Evolutionary conservation across 352 stramenopile species (phyloP).

Genomic region (Phytophthora syringae): DNA sequence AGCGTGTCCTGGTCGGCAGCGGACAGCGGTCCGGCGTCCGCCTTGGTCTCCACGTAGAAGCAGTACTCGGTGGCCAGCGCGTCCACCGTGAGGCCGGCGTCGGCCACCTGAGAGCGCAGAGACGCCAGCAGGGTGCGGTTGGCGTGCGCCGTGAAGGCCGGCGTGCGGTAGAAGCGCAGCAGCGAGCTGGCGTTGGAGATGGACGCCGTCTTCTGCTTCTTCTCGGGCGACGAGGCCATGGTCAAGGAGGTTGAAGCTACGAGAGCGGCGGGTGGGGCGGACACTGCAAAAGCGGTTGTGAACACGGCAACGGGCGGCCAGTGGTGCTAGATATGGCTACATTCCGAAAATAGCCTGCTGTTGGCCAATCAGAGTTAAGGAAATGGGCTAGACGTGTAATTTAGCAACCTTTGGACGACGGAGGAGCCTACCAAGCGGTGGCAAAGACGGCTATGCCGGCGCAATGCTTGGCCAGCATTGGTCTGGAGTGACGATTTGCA

Average conservation of each 20-base stretch:
- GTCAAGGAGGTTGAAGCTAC: constrained; percentile 32
- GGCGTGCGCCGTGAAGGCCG: constrained; percentile 73
- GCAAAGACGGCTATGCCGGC: too few species aligned
- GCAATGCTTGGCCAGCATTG: too few species aligned
- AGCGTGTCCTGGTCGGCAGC: constrained; percentile 74
- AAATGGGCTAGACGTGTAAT: not conserved
- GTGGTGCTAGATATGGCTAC: constrained; percentile 18
- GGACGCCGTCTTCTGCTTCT: constrained; percentile 73
- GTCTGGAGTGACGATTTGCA: too few species aligned
- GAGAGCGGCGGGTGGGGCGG: constrained; percentile 9
- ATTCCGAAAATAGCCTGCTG: not conserved
- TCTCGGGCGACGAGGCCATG: constrained; percentile 56
- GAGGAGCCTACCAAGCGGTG: too few species aligned
- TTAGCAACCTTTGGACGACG: too few species aligned
- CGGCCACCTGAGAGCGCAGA: constrained; percentile 41
- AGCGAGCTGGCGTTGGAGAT: constrained; percentile 39
- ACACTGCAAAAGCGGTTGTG: constrained; percentile 40
- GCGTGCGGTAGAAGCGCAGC: constrained; percentile 80
- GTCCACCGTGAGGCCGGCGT: constrained; percentile 39
- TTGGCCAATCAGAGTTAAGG: constrained; percentile 1
- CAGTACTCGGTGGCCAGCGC: constrained; percentile 94
- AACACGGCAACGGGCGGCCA: constrained; percentile 8
- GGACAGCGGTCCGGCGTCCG: constrained; percentile 44
- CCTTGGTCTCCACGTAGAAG: constrained; percentile 95
- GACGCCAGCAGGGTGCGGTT: constrained; percentile 56